Evolutionary conservation across 192 early-diverging fungal species (phyloP).

Genomic region (Rhizophagus sp.): DNA sequence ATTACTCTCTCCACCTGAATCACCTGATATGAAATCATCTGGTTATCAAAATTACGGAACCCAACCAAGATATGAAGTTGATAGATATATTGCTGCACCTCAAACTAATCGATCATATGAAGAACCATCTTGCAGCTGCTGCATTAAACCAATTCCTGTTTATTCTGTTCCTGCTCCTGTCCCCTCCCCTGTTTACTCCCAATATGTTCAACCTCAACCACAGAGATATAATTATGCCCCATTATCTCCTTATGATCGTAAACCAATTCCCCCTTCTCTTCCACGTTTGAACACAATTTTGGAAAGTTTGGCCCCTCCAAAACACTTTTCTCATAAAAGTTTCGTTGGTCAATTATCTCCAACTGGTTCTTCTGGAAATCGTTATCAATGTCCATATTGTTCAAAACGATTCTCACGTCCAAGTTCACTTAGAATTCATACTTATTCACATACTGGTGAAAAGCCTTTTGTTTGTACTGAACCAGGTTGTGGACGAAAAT

Average conservation of each 20-base stretch:
- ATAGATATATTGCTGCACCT: neutral
- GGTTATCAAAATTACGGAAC: neutral
- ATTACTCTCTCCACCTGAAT: conserved; percentile 5
- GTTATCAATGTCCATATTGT: conserved; percentile 63
- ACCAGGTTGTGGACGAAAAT: conserved; percentile 64
- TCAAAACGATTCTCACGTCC: conserved; percentile 70
- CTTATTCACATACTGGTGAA: conserved; percentile 76
- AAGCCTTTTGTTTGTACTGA: conserved; percentile 67
- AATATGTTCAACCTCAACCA: neutral
- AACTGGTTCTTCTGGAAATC: conserved; percentile 42
- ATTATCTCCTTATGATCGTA: neutral
- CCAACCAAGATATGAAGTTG: neutral
- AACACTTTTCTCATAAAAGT: conserved; percentile 31
- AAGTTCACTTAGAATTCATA: conserved; percentile 67
- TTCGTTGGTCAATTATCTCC: conserved; percentile 30
- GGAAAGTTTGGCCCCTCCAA: neutral
- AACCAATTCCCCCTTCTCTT: neutral
- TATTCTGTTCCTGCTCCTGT: neutral
- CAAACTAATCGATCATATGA: neutral
- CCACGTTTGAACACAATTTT: neutral
- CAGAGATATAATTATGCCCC: neutral
- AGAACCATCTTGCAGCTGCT: neutral
- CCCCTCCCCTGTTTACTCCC: too few species aligned
- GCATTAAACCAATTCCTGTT: neutral
- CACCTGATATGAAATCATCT: conserved; percentile 9